These are phyloP conservation scores for Cadophora malorum DNA, from an alignment of 2,329 filamentous ascomycete genomes.

Conservation along the genomic window DNA sequence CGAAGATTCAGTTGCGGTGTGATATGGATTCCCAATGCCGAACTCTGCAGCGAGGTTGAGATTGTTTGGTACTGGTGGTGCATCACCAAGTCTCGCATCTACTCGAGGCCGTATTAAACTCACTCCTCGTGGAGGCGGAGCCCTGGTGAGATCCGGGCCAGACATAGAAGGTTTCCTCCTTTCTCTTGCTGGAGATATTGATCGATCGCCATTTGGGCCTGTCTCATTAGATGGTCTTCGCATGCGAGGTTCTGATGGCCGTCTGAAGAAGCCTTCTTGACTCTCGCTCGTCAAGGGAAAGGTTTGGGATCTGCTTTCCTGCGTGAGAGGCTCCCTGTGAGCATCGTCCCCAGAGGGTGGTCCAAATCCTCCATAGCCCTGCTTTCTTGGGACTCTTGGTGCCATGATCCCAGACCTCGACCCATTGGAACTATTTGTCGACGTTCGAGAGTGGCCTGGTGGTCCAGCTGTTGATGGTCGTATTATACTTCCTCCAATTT, in stretches of 20 bases:
- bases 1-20: conserved; percentile 67
- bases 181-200: conserved; percentile 27
- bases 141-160: conserved; percentile 42
- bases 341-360: conserved; percentile 50
- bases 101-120: conserved; percentile 40
- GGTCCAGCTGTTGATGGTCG: conserved; percentile 36
- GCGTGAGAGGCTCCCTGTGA: conserved; percentile 48
- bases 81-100: conserved; percentile 34
- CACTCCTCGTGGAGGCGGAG: conserved; percentile 42
- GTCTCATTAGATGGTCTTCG: conserved; percentile 34
- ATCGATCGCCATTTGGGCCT: conserved; percentile 3
- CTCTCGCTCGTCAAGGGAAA: conserved; percentile 40
- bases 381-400: conserved; percentile 48
- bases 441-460: conserved; percentile 37
- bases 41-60: conserved; percentile 66
- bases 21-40: conserved; percentile 67
- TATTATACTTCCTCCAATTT: conserved; percentile 26
- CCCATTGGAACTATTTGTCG: conserved; percentile 36
- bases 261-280: conserved; percentile 32
- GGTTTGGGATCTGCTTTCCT: conserved; percentile 43
- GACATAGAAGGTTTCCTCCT: conserved; percentile 37
- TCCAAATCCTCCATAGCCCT: conserved; percentile 65
- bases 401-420: conserved; percentile 33
- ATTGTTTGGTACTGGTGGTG: conserved; percentile 39
- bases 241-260: conserved; percentile 35